A percentile compares a stretch with the other conserved stretches of the same genome.
These are phyloP conservation scores for Epichloe sp. DNA, from an alignment of 2,329 filamentous ascomycete genomes.

Conservation along the genomic window DNA sequence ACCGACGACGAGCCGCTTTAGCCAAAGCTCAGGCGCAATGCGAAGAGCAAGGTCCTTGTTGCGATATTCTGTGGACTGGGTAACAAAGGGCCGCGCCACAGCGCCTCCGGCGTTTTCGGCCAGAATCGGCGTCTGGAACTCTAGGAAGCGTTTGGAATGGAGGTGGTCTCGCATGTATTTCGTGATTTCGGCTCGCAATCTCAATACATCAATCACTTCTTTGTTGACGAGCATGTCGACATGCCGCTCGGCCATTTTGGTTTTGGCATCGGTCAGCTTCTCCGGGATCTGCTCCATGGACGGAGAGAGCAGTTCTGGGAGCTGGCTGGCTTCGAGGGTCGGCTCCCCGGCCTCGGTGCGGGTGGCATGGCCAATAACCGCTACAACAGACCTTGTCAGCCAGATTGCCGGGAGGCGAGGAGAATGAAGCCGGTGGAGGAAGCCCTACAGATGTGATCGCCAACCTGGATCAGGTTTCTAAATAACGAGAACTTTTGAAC, in stretches of 20 bases:
- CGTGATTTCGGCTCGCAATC: slow-evolving; percentile 62
- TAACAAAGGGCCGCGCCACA: slow-evolving; percentile 74
- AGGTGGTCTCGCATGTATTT: slow-evolving; percentile 64
- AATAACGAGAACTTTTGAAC: slow-evolving; percentile 42
- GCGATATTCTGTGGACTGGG: slow-evolving; percentile 61
- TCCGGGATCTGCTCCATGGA: slow-evolving; percentile 68
- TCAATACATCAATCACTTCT: slow-evolving; percentile 53
- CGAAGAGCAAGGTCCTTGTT: slow-evolving; percentile 61
- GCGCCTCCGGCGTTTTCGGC: slow-evolving; percentile 76
- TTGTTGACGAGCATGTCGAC: slow-evolving; percentile 73
- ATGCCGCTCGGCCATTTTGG: slow-evolving; percentile 64
- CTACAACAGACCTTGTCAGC: slow-evolving; percentile 27
- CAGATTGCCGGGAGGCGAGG: slow-evolving; percentile 11
- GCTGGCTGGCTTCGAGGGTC: slow-evolving; percentile 52
- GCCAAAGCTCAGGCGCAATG: slow-evolving; percentile 88
- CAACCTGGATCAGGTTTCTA: slow-evolving; percentile 56
- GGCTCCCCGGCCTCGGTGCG: slow-evolving; percentile 62
- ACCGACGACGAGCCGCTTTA: slow-evolving; percentile 83
- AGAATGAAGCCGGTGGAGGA: slow-evolving; percentile 8
- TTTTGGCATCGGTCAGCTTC: slow-evolving; percentile 56
- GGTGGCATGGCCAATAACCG: slow-evolving; percentile 56
- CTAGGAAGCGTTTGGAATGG: slow-evolving; percentile 58
- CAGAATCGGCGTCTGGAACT: slow-evolving; percentile 85
- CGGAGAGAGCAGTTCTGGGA: slow-evolving; percentile 65
- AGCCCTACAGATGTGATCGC: slow-evolving; percentile 70